Conservation (phyloP, 164 flowering plant species). For the Kalanchoe fedtschenkoi region DNA sequence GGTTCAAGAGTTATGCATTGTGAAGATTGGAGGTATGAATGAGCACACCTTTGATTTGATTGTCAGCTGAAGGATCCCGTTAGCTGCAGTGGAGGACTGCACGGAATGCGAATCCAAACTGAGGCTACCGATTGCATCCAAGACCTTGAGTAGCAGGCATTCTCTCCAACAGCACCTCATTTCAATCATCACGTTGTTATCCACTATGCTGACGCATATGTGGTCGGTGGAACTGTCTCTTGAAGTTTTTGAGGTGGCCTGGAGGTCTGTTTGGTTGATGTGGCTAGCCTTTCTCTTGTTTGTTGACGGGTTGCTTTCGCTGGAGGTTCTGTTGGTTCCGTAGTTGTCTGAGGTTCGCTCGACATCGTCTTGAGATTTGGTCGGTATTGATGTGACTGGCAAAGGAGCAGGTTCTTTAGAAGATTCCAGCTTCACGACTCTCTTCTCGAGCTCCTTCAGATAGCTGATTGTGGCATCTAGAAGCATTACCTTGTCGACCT, state of each 20-base stretch:
- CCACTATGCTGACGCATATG: conserved; percentile 25
- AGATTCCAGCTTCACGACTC: conserved; percentile 62
- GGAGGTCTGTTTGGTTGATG: conserved; percentile 23
- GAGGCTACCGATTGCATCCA: conserved; percentile 52
- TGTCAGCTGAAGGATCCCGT: conserved; percentile 46
- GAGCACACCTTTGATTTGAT: conserved; percentile 63
- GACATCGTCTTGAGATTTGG: conserved; percentile 31
- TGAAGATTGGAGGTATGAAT: too few relatives aligned
- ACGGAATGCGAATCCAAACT: conserved; percentile 56
- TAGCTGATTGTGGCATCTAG: conserved; percentile 66
- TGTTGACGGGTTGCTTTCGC: conserved; percentile 17
- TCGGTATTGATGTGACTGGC: conserved; percentile 27
- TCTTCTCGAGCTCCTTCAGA: conserved; percentile 62
- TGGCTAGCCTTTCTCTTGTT: conserved; percentile 65
- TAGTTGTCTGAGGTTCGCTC: conserved; percentile 73
- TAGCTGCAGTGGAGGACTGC: conserved; percentile 56
- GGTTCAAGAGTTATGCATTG: too few relatives aligned
- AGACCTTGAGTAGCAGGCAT: conserved; percentile 46
- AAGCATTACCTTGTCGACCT: conserved; percentile 62
- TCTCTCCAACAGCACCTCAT: conserved; percentile 67
- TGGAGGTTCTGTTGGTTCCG: conserved; percentile 13
- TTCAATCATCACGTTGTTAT: conserved; percentile 43
- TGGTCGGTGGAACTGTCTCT: conserved; percentile 22
- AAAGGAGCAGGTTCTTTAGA: conserved; percentile 21
- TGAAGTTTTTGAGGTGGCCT: conserved; percentile 12